These are phyloP conservation scores for Blastosporella zonata DNA, from an alignment of 1,284 basidiomycete species.

Conservation along the genomic window DNA sequence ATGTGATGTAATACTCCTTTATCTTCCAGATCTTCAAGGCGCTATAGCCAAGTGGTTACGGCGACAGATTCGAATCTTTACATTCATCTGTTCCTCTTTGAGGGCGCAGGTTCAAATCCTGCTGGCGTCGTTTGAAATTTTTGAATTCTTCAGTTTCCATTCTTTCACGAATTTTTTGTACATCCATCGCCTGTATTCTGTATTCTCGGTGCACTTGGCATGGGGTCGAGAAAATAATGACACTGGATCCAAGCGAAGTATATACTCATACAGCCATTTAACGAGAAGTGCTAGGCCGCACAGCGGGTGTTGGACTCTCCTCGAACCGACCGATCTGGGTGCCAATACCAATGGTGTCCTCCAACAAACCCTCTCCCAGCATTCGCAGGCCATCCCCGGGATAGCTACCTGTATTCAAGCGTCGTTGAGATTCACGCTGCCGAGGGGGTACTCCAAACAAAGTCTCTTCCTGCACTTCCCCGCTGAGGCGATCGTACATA, in stretches of 20 bases:
- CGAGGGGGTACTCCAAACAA: constrained; percentile 64
- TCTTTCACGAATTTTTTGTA: too few relatives aligned
- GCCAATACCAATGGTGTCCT: constrained; percentile 62
- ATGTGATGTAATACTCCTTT: too few relatives aligned
- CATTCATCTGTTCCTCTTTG: too few relatives aligned
- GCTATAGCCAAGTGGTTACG: constrained; percentile 45
- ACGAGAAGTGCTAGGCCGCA: constrained; percentile 2
- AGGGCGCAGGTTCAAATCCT: not conserved
- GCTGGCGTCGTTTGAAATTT: not conserved
- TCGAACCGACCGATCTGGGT: constrained; percentile 50
- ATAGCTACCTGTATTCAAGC: constrained; percentile 23
- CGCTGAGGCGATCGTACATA: constrained; percentile 41
- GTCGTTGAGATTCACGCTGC: constrained; percentile 33
- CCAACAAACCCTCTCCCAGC: constrained; percentile 55
- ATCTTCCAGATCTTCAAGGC: constrained; percentile 1
- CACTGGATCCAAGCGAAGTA: too few relatives aligned
- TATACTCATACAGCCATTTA: too few relatives aligned
- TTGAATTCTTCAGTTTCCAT: too few relatives aligned
- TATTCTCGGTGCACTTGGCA: too few relatives aligned
- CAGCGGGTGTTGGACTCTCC: constrained; percentile 61
- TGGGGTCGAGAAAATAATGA: too few relatives aligned
- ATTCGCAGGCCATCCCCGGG: constrained; percentile 40
- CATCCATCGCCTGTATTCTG: too few relatives aligned
- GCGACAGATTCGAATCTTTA: constrained; percentile 39
- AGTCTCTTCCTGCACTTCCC: constrained; percentile 52